These are phyloP conservation scores for Neurospora sp. DNA, from an alignment of 495 filamentous ascomycete species.

Conservation along the genomic window DNA sequence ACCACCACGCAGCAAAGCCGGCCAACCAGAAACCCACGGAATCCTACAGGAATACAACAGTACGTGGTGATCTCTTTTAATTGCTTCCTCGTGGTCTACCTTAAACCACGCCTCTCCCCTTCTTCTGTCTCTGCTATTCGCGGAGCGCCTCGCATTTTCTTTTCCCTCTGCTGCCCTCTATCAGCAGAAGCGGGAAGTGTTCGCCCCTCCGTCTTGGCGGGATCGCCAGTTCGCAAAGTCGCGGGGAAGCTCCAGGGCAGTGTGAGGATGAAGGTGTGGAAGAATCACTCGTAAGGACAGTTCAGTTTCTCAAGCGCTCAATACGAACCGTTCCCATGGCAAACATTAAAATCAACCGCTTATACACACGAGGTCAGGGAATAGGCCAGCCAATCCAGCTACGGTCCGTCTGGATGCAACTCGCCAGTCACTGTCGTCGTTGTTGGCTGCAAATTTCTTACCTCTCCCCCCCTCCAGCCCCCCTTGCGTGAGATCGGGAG, in stretches of 20 bases:
- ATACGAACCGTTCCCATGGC: neutral
- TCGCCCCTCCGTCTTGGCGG: neutral
- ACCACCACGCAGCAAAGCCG: neutral
- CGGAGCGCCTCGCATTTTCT: neutral
- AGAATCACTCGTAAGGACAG: neutral
- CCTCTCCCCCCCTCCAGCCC: neutral
- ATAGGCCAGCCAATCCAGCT: neutral
- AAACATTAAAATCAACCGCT: neutral
- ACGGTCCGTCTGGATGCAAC: neutral
- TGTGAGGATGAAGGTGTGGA: neutral
- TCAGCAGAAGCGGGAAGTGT: neutral
- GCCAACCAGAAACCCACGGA: neutral
- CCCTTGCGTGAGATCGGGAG: neutral
- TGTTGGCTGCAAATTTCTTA: neutral
- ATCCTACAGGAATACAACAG: neutral
- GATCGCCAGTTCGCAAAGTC: neutral
- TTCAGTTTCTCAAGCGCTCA: neutral
- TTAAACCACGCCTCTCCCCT: neutral
- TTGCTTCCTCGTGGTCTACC: neutral
- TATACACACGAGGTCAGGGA: neutral
- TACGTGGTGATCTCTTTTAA: neutral
- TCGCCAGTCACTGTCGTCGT: neutral
- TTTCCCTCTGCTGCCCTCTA: neutral
- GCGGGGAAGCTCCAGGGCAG: neutral
- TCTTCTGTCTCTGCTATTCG: neutral